Evolutionary conservation across 768 basidiomycete genomes (phyloP).

Genomic region (Suillus decipiens): DNA sequence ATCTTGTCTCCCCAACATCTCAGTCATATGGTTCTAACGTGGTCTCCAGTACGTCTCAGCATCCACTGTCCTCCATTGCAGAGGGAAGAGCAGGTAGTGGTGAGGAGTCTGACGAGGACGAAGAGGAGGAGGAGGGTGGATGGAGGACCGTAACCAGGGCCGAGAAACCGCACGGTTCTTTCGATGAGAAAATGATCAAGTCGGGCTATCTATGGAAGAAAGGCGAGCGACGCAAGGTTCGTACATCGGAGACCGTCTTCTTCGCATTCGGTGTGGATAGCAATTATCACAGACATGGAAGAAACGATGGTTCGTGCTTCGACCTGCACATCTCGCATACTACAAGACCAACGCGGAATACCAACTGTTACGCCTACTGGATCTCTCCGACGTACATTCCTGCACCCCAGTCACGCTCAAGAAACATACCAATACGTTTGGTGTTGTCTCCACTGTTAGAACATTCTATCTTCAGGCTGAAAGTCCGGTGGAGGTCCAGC

Average conservation of each 20-base stretch:
- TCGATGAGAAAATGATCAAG: constrained; percentile 77
- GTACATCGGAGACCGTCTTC: constrained; percentile 24
- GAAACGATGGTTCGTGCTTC: constrained; percentile 97
- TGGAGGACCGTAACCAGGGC: constrained; percentile 58
- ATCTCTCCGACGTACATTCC: constrained; percentile 86
- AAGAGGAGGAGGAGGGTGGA: constrained; percentile 64
- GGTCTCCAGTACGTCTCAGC: constrained; percentile 39
- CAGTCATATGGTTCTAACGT: constrained; percentile 37
- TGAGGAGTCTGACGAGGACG: constrained; percentile 79
- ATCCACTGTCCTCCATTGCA: constrained; percentile 74
- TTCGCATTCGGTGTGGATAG: constrained; percentile 11
- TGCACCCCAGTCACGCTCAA: constrained; percentile 88
- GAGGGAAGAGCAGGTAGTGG: constrained; percentile 70
- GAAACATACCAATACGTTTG: constrained; percentile 86
- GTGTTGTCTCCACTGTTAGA: constrained; percentile 84
- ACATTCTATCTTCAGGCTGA: constrained; percentile 92
- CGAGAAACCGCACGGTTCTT: constrained; percentile 46
- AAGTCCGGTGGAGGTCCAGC: constrained; percentile 66
- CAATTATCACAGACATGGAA: constrained; percentile 84
- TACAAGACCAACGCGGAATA: constrained; percentile 98
- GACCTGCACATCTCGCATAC: constrained; percentile 90
- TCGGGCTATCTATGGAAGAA: constrained; percentile 97
- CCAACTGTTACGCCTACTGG: constrained; percentile 84
- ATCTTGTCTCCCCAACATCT: constrained; percentile 42
- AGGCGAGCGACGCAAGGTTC: constrained; percentile 93